These are phyloP conservation scores for Penicillium freii DNA, from an alignment of 2,329 filamentous ascomycete genomes.

Conservation along the genomic window DNA sequence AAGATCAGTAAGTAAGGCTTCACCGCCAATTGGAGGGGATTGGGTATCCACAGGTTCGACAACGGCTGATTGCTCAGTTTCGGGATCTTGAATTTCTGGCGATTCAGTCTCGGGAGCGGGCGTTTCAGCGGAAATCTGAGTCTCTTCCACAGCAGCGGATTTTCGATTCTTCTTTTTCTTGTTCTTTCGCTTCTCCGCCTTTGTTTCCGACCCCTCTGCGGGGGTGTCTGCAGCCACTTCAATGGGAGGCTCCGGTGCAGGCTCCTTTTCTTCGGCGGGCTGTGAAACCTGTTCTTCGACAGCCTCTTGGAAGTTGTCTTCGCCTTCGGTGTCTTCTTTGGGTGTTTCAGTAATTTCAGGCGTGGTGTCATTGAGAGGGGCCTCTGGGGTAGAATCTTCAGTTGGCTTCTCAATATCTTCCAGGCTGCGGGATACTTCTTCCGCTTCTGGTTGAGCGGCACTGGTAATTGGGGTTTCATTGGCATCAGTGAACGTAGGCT, in stretches of 20 bases:
- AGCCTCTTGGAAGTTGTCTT: slow-evolving; percentile 22
- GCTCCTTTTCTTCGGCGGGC: neutral
- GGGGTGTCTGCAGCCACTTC: neutral
- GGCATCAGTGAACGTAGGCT: slow-evolving; percentile 1
- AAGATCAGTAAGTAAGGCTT: slow-evolving; percentile 12
- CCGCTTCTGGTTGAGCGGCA: neutral
- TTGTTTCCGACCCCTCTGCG: slow-evolving; percentile 8
- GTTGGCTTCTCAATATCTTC: neutral
- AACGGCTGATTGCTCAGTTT: slow-evolving; percentile 8
- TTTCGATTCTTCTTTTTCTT: slow-evolving; percentile 27
- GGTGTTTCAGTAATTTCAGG: slow-evolving; percentile 1
- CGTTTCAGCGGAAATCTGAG: neutral
- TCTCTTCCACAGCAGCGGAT: slow-evolving; percentile 18
- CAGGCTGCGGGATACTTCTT: neutral
- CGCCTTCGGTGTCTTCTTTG: slow-evolving; percentile 12
- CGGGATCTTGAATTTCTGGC: neutral
- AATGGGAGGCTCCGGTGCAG: neutral
- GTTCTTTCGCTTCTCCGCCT: slow-evolving; percentile 21
- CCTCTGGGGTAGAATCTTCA: neutral
- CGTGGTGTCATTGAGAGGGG: neutral
- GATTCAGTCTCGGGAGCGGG: slow-evolving; percentile 6
- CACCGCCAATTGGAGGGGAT: slow-evolving; percentile 7
- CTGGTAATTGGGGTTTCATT: neutral
- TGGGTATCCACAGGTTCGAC: slow-evolving; percentile 10
- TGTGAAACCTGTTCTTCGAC: slow-evolving; percentile 15